These are phyloP conservation scores for Phytophthora sp. DNA, from an alignment of 352 stramenopile species.

Conservation along the genomic window DNA sequence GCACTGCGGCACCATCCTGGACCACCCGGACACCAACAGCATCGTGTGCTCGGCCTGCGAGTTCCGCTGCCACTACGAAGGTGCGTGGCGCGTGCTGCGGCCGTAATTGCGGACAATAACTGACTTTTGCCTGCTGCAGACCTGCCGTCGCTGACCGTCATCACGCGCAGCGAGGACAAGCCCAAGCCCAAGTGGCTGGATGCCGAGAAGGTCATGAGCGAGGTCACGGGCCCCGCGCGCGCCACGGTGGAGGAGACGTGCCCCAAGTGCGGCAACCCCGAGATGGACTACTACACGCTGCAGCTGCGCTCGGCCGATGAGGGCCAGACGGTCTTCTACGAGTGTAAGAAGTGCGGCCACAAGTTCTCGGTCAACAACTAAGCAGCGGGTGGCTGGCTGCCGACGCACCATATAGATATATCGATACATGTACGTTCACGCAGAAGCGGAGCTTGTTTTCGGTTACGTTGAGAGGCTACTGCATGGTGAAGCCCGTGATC, in stretches of 20 bases:
- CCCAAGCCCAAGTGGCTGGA: slow-evolving; percentile 84
- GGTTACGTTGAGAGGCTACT: slow-evolving; percentile 61
- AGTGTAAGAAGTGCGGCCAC: slow-evolving; percentile 97
- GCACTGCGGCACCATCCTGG: slow-evolving; percentile 88
- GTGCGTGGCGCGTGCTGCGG: slow-evolving; percentile 30
- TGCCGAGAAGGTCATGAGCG: slow-evolving; percentile 66
- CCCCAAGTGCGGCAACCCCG: slow-evolving; percentile 95
- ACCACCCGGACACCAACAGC: slow-evolving; percentile 87
- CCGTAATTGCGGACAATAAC: neutral
- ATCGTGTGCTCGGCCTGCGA: slow-evolving; percentile 88
- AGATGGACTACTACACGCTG: slow-evolving; percentile 99
- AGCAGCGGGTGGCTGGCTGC: slow-evolving; percentile 4
- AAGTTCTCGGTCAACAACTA: slow-evolving; percentile 92
- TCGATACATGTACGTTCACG: slow-evolving; percentile 39
- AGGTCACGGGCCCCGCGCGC: slow-evolving; percentile 88
- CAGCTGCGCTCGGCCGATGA: slow-evolving; percentile 99
- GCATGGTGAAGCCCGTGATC: slow-evolving; percentile 96
- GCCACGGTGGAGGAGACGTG: slow-evolving; percentile 98
- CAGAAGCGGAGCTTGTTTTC: slow-evolving; percentile 6
- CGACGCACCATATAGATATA: slow-evolving; percentile 34
- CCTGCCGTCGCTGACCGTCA: slow-evolving; percentile 75
- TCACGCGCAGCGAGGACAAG: slow-evolving; percentile 82
- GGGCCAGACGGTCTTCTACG: slow-evolving; percentile 99
- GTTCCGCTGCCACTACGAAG: slow-evolving; percentile 86
- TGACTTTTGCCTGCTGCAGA: slow-evolving; percentile 42